phyloP scores from a whole-genome alignment of 2,329 filamentous ascomycete species.

The Lecanicillium sp. region DNA sequence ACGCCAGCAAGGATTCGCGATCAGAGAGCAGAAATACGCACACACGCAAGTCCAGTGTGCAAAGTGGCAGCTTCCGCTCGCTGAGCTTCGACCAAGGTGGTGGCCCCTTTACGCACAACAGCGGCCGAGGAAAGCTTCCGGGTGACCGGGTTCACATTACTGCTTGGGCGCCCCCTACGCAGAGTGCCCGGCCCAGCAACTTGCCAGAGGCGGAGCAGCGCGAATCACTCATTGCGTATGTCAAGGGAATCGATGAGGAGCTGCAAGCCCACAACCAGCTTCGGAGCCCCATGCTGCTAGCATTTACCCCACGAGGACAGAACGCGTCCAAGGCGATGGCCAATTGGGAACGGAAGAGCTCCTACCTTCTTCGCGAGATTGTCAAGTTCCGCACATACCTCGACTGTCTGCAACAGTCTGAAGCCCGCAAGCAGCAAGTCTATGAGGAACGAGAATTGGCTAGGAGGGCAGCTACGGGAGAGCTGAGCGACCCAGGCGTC shows the following conservation, averaged over 20 bases:
- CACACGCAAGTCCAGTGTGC: constrained; percentile 34
- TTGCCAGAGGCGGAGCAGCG: constrained; percentile 76
- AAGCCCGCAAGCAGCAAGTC: constrained; percentile 62
- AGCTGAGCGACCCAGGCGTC: constrained; percentile 30
- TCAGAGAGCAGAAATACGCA: constrained; percentile 43
- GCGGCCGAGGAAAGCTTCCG: constrained; percentile 54
- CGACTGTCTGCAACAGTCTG: constrained; percentile 69
- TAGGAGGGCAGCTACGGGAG: constrained; percentile 39
- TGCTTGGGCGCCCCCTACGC: constrained; percentile 83
- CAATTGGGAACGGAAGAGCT: constrained; percentile 96
- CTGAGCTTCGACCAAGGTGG: constrained; percentile 54
- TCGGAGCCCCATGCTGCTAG: constrained; percentile 77
- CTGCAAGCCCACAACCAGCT: constrained; percentile 82
- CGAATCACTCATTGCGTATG: constrained; percentile 65
- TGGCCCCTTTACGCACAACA: constrained; percentile 45
- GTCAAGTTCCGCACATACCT: constrained; percentile 97
- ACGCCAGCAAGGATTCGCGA: constrained; percentile 29
- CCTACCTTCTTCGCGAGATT: constrained; percentile 85
- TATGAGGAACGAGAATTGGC: constrained; percentile 52
- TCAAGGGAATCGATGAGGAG: constrained; percentile 78
- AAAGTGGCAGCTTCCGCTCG: constrained; percentile 44
- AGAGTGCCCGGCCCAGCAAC: constrained; percentile 80
- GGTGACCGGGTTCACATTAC: constrained; percentile 78
- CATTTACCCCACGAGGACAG: constrained; percentile 76
- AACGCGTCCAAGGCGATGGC: constrained; percentile 81